Evolutionary conservation across 2,329 filamentous ascomycete genomes (phyloP), one percentile per base, ranked within the genome.

Genomic region (Sarocladium kiliense): DNA sequence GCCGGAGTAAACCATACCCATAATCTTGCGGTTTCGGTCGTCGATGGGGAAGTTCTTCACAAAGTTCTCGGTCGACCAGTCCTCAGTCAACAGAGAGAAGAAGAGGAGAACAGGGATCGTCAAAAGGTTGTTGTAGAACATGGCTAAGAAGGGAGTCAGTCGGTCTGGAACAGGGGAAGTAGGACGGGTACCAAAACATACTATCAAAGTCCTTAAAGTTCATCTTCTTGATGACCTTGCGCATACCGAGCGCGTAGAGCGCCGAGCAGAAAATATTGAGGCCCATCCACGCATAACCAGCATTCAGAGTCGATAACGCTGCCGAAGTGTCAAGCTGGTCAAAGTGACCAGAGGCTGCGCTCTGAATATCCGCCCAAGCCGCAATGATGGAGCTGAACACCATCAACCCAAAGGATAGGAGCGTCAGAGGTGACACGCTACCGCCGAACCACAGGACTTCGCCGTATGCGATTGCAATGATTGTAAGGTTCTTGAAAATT

Each of bases 201-300:
- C 91, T 95, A 73, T 96, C 91, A 76, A 93, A 96, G 70, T 96
- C 91, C 80, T 94, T 96, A 78, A 96, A 96, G 80, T 95, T 96
- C 77, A 93, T 96, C 74, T 93, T 83, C 86, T 96, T 96, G 71
- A 96, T 96, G 62, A 92, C 86, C 80, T 96, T 96, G 68, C 91
- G 85, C 91, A 96, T 96, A 62, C 86, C 82, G 60, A 96, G 74
- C 54, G 96, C 77, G 64, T 93, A 96, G 30, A 87, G 82, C 3
- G 91, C 89, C 19, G 88, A 91, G 78, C 89, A 95, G 70, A 96
- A 81, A 67, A 93, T 94, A 74, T 96, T 96, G 74, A 94, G 77
- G 65, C 89, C 78, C 90, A 96, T 96, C 91, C 91, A 96, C 58
- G 93, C 82, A 69, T 96, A 96, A 45, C 91, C 91, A 25, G 91